phyloP scores from a whole-genome alignment of 768 basidiomycete genomes.

The Hydnomerulius pinastri region DNA sequence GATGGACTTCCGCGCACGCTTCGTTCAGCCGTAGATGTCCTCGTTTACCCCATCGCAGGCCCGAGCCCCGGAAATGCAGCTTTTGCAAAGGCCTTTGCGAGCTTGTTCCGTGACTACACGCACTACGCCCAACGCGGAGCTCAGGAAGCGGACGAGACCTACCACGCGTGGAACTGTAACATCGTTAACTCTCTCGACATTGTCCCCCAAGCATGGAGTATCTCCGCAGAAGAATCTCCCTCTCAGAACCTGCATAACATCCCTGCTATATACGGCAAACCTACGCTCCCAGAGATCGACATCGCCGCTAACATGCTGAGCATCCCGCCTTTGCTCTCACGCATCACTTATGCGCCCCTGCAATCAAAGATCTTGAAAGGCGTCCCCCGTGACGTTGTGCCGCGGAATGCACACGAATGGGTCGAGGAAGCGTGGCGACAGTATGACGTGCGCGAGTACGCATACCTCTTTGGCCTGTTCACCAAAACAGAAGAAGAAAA shows the following conservation, averaged over 20 bases:
- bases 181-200: conserved; percentile 17
- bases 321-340: no score
- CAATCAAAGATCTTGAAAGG: no score
- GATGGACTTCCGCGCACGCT: neutral
- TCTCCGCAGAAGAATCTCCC: neutral
- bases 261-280: conserved; percentile 10
- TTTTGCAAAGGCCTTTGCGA: conserved; percentile 5
- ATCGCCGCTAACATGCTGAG: no score
- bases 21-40: neutral
- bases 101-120: conserved; percentile 1
- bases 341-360: no score
- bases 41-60: conserved; percentile 12
- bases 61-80: conserved; percentile 12
- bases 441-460: no score
- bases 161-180: conserved; percentile 20
- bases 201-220: conserved; percentile 16
- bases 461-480: no score
- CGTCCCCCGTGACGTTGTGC: no score
- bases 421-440: no score
- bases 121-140: neutral
- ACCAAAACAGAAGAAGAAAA: no score
- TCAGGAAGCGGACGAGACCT: no score
- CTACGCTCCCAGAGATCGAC: no score
- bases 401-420: no score
- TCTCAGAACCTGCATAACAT: conserved; percentile 17